Percentiles rank a stretch among this genome's conserved stretches.
These are phyloP conservation scores for Mycena maculata DNA, from an alignment of 768 basidiomycete species.

Conservation along the genomic window DNA sequence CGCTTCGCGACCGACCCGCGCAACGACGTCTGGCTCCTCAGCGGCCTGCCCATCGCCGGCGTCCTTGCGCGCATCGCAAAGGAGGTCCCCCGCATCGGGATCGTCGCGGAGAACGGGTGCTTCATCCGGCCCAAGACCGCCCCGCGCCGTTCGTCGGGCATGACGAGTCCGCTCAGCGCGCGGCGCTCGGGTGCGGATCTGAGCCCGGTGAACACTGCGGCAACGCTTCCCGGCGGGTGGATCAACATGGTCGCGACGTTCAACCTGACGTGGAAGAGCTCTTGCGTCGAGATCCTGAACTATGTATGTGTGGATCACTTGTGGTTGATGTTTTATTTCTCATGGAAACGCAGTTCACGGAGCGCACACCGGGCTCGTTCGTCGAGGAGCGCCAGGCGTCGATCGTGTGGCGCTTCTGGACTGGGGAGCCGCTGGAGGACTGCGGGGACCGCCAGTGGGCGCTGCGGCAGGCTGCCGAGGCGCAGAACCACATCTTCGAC, in stretches of 20 bases:
- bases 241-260: conserved; percentile 83
- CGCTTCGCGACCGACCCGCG: conserved; percentile 68
- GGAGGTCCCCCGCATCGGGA: conserved; percentile 74
- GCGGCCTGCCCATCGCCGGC: conserved; percentile 74
- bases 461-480: conserved; percentile 86
- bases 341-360: conserved; percentile 70
- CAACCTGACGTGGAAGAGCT: conserved; percentile 83
- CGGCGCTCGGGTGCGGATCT: conserved; percentile 20
- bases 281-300: conserved; percentile 84
- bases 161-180: background rate
- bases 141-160: conserved; percentile 34
- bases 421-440: conserved; percentile 54
- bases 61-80: conserved; percentile 64
- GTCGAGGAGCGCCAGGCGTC: conserved; percentile 87
- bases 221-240: conserved; percentile 60
- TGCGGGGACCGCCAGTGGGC: conserved; percentile 82
- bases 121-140: conserved; percentile 71
- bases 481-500: conserved; percentile 93
- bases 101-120: conserved; percentile 91
- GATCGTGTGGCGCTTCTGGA: conserved; percentile 89
- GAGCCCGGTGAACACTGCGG: conserved; percentile 36
- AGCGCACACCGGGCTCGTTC: conserved; percentile 88
- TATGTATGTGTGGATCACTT: conserved; percentile 67
- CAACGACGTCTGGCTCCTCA: conserved; percentile 87
- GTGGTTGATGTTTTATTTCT: background rate